Percentiles rank a stretch among this genome's conserved stretches.
These are phyloP conservation scores for Xylariaceae sp. DNA, from an alignment of 2,329 filamentous ascomycete species.

Conservation along the genomic window DNA sequence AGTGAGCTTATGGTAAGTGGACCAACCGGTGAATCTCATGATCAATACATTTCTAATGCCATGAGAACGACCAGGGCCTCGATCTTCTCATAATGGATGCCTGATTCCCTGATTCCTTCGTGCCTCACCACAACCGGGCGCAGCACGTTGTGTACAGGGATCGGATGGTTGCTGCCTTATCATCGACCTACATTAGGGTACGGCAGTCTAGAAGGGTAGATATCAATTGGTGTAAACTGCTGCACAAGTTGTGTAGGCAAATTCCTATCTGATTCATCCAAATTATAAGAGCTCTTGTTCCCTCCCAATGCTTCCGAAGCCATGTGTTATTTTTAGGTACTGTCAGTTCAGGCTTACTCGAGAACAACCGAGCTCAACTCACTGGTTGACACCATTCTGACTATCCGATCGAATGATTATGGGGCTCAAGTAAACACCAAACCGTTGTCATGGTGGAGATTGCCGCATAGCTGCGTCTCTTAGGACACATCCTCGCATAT, in stretches of 20 bases:
- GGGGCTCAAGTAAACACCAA: background rate
- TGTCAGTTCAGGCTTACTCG: too few relatives aligned
- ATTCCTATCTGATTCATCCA: too few relatives aligned
- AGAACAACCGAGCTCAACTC: background rate
- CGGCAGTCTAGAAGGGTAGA: background rate
- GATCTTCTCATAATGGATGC: background rate
- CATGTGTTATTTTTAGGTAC: too few relatives aligned
- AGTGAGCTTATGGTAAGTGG: background rate
- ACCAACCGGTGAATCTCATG: background rate
- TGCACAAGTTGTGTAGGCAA: background rate
- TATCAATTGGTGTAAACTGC: background rate
- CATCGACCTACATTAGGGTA: background rate
- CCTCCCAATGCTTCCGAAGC: too few relatives aligned
- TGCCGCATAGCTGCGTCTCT: background rate
- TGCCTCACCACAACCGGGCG: background rate
- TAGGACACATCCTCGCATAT: background rate
- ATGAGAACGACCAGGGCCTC: background rate
- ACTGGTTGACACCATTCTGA: background rate
- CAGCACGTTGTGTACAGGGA: background rate
- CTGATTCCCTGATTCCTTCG: background rate
- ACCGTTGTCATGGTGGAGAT: too few relatives aligned
- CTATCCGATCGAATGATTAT: background rate
- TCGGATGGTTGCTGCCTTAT: background rate
- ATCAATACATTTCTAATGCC: background rate
- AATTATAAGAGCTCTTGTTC: background rate